Base-by-base conservation (phyloP, 129 eudicot genomes). In the Smallanthus sonchifolius region DNA sequence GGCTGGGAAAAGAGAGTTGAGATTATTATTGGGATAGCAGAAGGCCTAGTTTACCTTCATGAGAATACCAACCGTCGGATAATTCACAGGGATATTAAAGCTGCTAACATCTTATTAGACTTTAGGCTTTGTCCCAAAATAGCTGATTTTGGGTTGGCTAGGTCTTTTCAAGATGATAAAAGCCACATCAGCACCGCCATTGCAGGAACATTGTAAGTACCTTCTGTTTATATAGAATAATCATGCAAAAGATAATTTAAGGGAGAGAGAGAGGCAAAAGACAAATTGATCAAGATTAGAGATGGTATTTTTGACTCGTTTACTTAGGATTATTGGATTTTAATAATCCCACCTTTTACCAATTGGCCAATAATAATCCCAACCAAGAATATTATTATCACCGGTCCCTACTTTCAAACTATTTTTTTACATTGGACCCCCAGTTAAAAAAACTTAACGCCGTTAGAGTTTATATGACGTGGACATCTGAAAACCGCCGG, bases 191-290 rank as follows among this genome's bases (percentile, higher is more conserved):
- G 75, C 75, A 51, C 75, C 19, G 75, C 48, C 47, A 70, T 70
- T 35, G 75, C 47, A 36, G 75, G 75, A 70, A 70, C 75, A 36
- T 34, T 70, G 75, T 70, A 54, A 70, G 75, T 70, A 70, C 63
- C 13, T 67, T 54, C 13, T 61, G 10, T 6, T 30, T 5, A 13
- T 60, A 59, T 10, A 30, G 7, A 30, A 59, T 30, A 28, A 24
- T 10, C 16, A 59, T 4, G 65, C 17, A 28, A 59, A 51, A 5
- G 28, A 51, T n/a, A 51, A 51, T 51, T 6, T 51, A n/a, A 4
- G 28, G 7, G 10, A 48, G 0, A 48, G 54, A 48, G 13, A 48
- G 19, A 48, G 14, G n/a, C 54, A 48, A 48, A 47, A 48, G 54
- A 15, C 19, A 48, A 47, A 47, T 7, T 14, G 54, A 48, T 14